Evolutionary conservation across 2,329 filamentous ascomycete genomes (phyloP).

Genomic region (Ceratocystiopsis sp.): DNA sequence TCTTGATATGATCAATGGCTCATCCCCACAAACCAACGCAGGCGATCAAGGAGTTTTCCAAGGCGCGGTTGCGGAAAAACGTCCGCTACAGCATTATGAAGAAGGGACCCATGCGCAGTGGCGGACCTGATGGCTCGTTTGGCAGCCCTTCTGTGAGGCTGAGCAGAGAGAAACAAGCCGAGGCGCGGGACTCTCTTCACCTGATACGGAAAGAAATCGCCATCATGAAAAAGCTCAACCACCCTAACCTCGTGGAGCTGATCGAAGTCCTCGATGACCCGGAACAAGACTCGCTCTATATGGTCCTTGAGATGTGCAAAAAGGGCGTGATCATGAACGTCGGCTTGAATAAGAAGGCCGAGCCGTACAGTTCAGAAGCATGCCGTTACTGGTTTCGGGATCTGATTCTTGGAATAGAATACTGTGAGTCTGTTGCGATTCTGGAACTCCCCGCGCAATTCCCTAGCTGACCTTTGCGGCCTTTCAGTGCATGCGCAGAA

Average conservation of each 20-base stretch:
- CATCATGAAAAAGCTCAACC: slow-evolving; percentile 97
- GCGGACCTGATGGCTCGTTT: slow-evolving; percentile 8
- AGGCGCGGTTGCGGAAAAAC: slow-evolving; percentile 72
- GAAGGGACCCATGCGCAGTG: slow-evolving; percentile 27
- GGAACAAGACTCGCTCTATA: slow-evolving; percentile 88
- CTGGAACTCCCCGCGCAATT: too few species aligned
- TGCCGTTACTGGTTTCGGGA: slow-evolving; percentile 91
- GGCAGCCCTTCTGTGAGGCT: slow-evolving; percentile 8
- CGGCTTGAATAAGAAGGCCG: slow-evolving; percentile 63
- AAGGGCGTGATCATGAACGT: slow-evolving; percentile 97
- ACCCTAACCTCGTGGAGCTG: slow-evolving; percentile 81
- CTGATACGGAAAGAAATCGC: slow-evolving; percentile 93
- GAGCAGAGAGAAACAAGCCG: slow-evolving; percentile 30
- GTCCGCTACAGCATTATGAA: slow-evolving; percentile 76
- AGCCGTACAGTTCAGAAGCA: slow-evolving; percentile 65
- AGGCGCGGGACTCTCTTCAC: slow-evolving; percentile 56
- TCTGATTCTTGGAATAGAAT: slow-evolving; percentile 86
- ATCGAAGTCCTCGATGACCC: slow-evolving; percentile 94
- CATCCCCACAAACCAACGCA: slow-evolving; percentile 19
- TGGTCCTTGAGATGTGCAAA: slow-evolving; percentile 98
- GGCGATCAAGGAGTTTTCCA: slow-evolving; percentile 97
- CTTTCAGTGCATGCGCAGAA: slow-evolving; percentile 71
- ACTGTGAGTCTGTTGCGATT: slow-evolving; percentile 37
- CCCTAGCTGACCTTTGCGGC: background rate
- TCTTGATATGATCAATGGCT: slow-evolving; percentile 1